phyloP scores from a whole-genome alignment of 2,329 filamentous ascomycete genomes.

The Scedosporium aurantiacum region DNA sequence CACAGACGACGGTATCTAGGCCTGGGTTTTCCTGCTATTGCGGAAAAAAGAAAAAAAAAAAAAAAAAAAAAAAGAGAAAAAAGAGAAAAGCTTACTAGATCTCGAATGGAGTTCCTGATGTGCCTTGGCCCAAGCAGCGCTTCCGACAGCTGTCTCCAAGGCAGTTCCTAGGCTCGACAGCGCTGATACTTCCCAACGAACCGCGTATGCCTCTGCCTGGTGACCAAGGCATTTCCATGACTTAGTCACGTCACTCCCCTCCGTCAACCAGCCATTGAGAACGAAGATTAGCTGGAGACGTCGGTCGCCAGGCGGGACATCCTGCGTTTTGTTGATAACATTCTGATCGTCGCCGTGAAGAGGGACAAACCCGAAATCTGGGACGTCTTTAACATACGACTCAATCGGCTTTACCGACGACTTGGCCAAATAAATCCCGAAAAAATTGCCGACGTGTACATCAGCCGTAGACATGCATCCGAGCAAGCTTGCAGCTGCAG shows the following conservation, averaged over 20 bases:
- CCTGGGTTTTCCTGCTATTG: not conserved
- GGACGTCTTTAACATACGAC: slow-evolving; percentile 72
- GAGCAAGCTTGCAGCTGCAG: slow-evolving; percentile 51
- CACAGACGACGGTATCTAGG: not conserved
- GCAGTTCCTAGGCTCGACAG: slow-evolving; percentile 68
- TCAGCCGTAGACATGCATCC: slow-evolving; percentile 65
- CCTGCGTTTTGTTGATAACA: slow-evolving; percentile 36
- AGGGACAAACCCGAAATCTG: slow-evolving; percentile 80
- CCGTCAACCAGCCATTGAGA: slow-evolving; percentile 69
- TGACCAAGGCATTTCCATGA: slow-evolving; percentile 70
- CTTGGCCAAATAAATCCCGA: slow-evolving; percentile 79
- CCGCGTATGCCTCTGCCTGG: slow-evolving; percentile 66
- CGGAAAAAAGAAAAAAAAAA: no score
- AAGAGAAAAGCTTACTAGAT: slow-evolving; percentile 29
- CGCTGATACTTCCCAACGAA: slow-evolving; percentile 73
- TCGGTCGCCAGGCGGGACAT: slow-evolving; percentile 45
- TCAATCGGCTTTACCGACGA: slow-evolving; percentile 84
- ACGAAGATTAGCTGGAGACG: slow-evolving; percentile 73
- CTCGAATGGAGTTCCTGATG: slow-evolving; percentile 35
- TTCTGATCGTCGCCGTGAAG: slow-evolving; percentile 38
- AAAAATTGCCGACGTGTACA: slow-evolving; percentile 70
- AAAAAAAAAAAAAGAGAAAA: no score
- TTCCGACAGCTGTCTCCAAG: slow-evolving; percentile 66
- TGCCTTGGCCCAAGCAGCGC: slow-evolving; percentile 68
- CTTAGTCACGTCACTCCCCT: slow-evolving; percentile 51